These are phyloP conservation scores for Epicoccum sorghinum DNA, from an alignment of 2,329 filamentous ascomycete species.

Conservation along the genomic window DNA sequence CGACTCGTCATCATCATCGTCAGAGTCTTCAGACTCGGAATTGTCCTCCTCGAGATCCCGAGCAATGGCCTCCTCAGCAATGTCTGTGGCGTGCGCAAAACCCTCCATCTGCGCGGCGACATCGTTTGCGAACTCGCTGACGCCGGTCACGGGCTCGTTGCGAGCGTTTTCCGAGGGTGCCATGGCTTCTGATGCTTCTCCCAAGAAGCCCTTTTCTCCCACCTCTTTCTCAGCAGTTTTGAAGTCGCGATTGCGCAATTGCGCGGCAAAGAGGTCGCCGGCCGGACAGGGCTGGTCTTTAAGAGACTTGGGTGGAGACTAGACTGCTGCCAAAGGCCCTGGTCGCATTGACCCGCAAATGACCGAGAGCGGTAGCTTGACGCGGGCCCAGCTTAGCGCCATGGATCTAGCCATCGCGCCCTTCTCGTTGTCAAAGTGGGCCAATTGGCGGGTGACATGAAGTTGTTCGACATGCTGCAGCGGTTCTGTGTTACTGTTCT, in stretches of 20 bases:
- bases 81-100: slow-evolving; percentile 37
- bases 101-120: slow-evolving; percentile 40
- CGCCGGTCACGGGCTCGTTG: background rate
- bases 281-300: slow-evolving; percentile 5
- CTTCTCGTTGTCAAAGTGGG: slow-evolving; percentile 2
- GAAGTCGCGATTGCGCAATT: background rate
- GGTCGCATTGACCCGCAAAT: slow-evolving; percentile 10
- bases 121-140: slow-evolving; percentile 28
- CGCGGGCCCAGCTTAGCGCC: slow-evolving; percentile 5
- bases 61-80: slow-evolving; percentile 48
- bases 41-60: slow-evolving; percentile 52
- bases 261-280: background rate
- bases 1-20: slow-evolving; percentile 56
- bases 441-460: background rate
- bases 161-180: background rate
- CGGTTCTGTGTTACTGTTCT: background rate
- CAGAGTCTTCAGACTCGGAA: slow-evolving; percentile 54
- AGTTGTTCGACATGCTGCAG: slow-evolving; percentile 6
- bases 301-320: slow-evolving; percentile 12
- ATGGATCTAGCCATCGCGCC: slow-evolving; percentile 8
- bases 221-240: background rate
- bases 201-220: slow-evolving; percentile 1
- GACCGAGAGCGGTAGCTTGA: slow-evolving; percentile 14
- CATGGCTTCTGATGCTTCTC: too few relatives aligned
- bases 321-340: slow-evolving; percentile 11